phyloP scores from a whole-genome alignment of 2,329 filamentous ascomycete species.

The Talaromyces sp. region DNA sequence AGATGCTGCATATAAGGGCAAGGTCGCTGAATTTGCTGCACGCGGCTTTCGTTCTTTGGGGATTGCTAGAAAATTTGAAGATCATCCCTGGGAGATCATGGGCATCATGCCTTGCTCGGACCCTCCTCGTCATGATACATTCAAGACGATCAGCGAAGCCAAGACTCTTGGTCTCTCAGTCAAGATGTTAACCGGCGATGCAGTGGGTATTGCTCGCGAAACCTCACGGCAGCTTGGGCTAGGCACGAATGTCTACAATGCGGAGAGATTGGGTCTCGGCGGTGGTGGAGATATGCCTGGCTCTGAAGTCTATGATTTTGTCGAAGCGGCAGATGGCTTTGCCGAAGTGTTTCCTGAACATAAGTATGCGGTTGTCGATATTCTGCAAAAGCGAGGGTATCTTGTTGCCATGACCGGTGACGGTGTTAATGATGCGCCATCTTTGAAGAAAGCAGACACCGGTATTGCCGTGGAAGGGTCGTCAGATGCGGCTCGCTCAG shows the following conservation, averaged over 20 bases:
- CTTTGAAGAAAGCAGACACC: conserved; percentile 70
- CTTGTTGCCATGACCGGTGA: conserved; percentile 93
- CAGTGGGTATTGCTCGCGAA: conserved; percentile 87
- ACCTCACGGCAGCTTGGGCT: conserved; percentile 88
- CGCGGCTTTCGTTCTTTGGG: conserved; percentile 93
- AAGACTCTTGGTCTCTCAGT: conserved; percentile 83
- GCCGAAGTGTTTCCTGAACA: conserved; percentile 93
- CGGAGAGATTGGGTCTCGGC: conserved; percentile 84
- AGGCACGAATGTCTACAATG: conserved; percentile 90
- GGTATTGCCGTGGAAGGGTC: conserved; percentile 93
- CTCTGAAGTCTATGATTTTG: conserved; percentile 91
- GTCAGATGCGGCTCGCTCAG: conserved; percentile 84
- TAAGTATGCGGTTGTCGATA: conserved; percentile 93
- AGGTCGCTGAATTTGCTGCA: conserved; percentile 84
- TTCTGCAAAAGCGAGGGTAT: conserved; percentile 88
- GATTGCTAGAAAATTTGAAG: conserved; percentile 83
- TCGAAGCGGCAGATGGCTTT: conserved; percentile 91
- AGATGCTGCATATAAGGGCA: conserved; percentile 84
- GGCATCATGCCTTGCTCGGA: conserved; percentile 94
- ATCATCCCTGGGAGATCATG: conserved; percentile 82
- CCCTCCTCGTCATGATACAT: conserved; percentile 85
- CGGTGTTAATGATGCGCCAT: conserved; percentile 51
- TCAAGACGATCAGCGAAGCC: conserved; percentile 84
- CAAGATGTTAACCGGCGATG: conserved; percentile 95
- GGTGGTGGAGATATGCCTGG: conserved; percentile 90